phyloP scores from a whole-genome alignment of 345 rosid genomes.

The Populus deltoides region DNA sequence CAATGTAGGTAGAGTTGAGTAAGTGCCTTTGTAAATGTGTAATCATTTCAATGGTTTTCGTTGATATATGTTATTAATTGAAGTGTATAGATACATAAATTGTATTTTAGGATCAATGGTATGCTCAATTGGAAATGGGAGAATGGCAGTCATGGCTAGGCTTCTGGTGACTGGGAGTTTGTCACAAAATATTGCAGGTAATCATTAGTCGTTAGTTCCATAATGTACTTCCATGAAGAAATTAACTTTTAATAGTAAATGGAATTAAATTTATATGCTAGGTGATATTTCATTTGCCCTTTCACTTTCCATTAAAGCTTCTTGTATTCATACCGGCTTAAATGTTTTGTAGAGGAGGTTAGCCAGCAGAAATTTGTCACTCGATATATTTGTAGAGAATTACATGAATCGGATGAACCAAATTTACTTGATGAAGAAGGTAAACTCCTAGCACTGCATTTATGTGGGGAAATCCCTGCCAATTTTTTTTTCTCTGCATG shows the following conservation, averaged over 20 bases:
- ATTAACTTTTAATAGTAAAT: background rate
- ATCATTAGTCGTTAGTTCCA: background rate
- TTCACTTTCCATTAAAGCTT: background rate
- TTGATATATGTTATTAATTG: slow-evolving; percentile 1
- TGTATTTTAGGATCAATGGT: slow-evolving; percentile 43
- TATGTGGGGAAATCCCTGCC: background rate
- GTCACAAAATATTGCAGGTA: slow-evolving; percentile 34
- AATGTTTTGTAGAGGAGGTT: slow-evolving; percentile 39
- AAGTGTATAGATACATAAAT: slow-evolving; percentile 23
- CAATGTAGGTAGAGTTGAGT: slow-evolving; percentile 2
- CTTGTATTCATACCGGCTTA: background rate
- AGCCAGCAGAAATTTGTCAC: slow-evolving; percentile 35
- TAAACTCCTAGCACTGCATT: slow-evolving; percentile 9
- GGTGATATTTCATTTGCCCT: background rate
- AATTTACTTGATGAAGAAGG: slow-evolving; percentile 72
- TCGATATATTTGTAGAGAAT: slow-evolving; percentile 41
- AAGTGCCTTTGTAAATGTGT: background rate
- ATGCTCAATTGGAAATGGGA: slow-evolving; percentile 51
- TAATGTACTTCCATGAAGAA: background rate
- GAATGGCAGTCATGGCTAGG: slow-evolving; percentile 64
- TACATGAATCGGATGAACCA: slow-evolving; percentile 52
- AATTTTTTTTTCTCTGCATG: too few species aligned
- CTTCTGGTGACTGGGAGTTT: slow-evolving; percentile 43
- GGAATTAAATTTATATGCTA: background rate
- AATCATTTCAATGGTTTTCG: background rate